Conservation (phyloP, 371 early-diverging fungal species). For the Haplosporangium sp. region DNA sequence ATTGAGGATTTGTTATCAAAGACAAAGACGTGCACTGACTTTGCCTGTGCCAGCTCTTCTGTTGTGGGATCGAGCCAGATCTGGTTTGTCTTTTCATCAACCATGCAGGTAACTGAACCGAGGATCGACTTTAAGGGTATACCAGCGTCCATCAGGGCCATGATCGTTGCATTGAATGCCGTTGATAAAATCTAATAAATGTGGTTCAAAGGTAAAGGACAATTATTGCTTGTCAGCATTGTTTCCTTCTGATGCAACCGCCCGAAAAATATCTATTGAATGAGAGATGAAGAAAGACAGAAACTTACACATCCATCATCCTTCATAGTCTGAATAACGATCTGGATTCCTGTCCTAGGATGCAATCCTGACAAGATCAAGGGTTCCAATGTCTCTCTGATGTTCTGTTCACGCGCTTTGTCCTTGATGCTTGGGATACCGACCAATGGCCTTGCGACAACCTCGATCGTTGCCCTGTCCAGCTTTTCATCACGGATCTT, state of each 20-base stretch:
- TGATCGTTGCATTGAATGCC: constrained; percentile 83
- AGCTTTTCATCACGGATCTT: constrained; percentile 86
- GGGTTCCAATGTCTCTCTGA: constrained; percentile 81
- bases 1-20: constrained; percentile 70
- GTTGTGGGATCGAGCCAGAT: constrained; percentile 84
- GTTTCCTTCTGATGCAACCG: no score
- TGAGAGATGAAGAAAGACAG: neutral
- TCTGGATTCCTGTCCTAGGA: constrained; percentile 89
- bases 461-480: constrained; percentile 87
- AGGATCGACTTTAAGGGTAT: constrained; percentile 83
- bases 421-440: constrained; percentile 80
- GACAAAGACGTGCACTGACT: constrained; percentile 87
- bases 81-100: constrained; percentile 66
- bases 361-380: constrained; percentile 80
- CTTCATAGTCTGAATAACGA: constrained; percentile 84
- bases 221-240: neutral
- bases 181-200: constrained; percentile 71
- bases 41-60: constrained; percentile 76
- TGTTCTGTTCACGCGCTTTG: constrained; percentile 71
- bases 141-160: constrained; percentile 93
- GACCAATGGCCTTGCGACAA: constrained; percentile 77
- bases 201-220: neutral
- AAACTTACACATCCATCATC: constrained; percentile 85
- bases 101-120: constrained; percentile 78
- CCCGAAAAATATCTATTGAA: no score